Evolutionary conservation across 1,139 yeast genomes (phyloP).

Genomic region (Diutina rugosa): DNA sequence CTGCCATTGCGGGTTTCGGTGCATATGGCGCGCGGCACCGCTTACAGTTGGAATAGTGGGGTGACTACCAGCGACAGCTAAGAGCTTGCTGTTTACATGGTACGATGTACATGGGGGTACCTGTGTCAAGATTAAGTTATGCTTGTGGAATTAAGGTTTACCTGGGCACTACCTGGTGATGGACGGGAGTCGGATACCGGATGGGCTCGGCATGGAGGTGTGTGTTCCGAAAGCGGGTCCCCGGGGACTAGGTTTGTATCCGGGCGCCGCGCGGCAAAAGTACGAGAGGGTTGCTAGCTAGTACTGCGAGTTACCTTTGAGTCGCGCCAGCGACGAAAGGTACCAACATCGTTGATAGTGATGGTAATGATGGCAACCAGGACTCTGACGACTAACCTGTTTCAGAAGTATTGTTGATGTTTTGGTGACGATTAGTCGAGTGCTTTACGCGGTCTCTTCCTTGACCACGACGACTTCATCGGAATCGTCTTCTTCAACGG

Average conservation of each 20-base stretch:
- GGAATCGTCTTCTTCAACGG: not conserved
- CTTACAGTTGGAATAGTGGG: no score
- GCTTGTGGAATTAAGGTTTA: no score
- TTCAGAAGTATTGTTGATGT: not conserved
- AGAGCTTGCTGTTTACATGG: no score
- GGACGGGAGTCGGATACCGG: not conserved
- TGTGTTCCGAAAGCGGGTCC: not conserved
- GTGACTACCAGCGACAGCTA: no score
- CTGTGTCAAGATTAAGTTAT: no score
- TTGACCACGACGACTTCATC: not conserved
- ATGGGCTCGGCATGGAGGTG: not conserved
- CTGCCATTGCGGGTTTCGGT: not conserved
- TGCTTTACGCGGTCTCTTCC: not conserved
- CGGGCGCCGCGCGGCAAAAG: not conserved
- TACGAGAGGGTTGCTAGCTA: not conserved
- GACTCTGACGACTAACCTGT: not conserved
- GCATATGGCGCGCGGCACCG: not conserved
- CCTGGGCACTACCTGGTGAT: not conserved
- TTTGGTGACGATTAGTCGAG: no score
- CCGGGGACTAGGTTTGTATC: not conserved
- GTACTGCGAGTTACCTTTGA: not conserved
- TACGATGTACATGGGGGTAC: no score
- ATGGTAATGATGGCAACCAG: no score
- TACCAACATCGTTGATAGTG: no score
- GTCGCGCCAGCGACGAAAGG: no score